Evolutionary conservation across 495 filamentous ascomycete species (phyloP).

Genomic region (Podospora comata): DNA sequence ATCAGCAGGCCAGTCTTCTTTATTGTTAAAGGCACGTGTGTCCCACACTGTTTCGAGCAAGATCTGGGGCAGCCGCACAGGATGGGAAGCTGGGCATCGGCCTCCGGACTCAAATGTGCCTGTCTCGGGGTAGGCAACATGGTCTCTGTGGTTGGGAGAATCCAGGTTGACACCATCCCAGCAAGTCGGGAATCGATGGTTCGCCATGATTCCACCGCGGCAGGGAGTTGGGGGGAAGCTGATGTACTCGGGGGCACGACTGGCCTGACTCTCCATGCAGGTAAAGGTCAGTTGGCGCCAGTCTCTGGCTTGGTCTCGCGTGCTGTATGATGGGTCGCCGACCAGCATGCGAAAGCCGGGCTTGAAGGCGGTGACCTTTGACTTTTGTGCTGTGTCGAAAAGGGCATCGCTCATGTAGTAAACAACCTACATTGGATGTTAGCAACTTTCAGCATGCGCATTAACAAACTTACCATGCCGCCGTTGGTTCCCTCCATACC

Average conservation of each 20-base stretch:
- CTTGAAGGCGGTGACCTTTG: conserved; percentile 47
- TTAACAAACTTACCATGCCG: conserved; percentile 30
- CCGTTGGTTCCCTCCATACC: conserved; percentile 37
- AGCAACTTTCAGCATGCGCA: background rate
- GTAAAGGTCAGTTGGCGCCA: conserved; percentile 43
- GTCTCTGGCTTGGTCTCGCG: conserved; percentile 35
- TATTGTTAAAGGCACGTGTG: conserved; percentile 39
- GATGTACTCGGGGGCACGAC: conserved; percentile 30
- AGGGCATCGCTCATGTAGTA: conserved; percentile 52
- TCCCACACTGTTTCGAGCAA: conserved; percentile 43
- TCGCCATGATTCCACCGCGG: conserved; percentile 40
- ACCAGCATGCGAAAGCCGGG: conserved; percentile 47
- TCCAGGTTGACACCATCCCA: conserved; percentile 36
- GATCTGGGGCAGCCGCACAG: conserved; percentile 37
- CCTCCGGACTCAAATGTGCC: conserved; percentile 34
- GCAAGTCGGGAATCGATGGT: conserved; percentile 37
- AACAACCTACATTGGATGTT: conserved; percentile 31
- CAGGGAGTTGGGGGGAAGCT: conserved; percentile 34
- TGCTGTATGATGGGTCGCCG: conserved; percentile 32
- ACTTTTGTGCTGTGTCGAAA: conserved; percentile 44
- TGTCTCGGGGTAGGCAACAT: conserved; percentile 38
- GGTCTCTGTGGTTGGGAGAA: conserved; percentile 37
- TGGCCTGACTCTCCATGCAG: conserved; percentile 31
- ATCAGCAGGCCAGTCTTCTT: conserved; percentile 39
- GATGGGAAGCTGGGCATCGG: conserved; percentile 33